phyloP scores from a whole-genome alignment of 2,329 filamentous ascomycete genomes.

The Colletotrichum musicola region DNA sequence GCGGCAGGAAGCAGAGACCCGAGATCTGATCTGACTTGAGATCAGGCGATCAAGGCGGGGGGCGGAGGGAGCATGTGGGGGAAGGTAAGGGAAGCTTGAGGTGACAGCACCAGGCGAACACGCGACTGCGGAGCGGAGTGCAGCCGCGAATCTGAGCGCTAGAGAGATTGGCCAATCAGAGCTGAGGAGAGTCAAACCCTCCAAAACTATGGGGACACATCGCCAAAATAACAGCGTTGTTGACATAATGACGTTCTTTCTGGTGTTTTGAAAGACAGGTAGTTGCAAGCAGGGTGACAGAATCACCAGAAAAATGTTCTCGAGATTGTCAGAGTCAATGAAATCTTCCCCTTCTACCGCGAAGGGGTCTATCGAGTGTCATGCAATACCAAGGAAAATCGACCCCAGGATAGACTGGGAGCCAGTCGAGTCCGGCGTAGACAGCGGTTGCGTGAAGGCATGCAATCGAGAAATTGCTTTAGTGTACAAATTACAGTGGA shows the following conservation, averaged over 20 bases:
- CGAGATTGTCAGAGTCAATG: neutral
- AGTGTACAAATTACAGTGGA: constrained; percentile 75
- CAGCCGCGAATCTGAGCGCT: constrained; percentile 4
- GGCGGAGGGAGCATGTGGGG: constrained; percentile 26
- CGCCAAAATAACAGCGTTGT: too few species aligned
- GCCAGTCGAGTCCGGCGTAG: constrained; percentile 46
- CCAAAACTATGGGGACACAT: neutral
- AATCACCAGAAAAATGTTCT: too few species aligned
- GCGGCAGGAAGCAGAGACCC: constrained; percentile 15
- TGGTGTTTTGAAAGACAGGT: too few species aligned
- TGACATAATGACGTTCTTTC: too few species aligned
- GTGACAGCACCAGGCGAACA: constrained; percentile 1
- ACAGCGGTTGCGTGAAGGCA: constrained; percentile 52
- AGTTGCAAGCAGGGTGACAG: too few species aligned
- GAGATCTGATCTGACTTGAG: constrained; percentile 34
- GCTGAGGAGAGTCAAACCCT: neutral
- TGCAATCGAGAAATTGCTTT: constrained; percentile 67
- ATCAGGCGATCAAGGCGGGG: constrained; percentile 37
- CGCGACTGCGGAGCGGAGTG: constrained; percentile 25
- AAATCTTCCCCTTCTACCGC: constrained; percentile 35
- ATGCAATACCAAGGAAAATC: constrained; percentile 38
- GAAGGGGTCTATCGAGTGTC: constrained; percentile 31
- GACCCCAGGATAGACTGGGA: constrained; percentile 38
- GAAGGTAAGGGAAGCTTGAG: constrained; percentile 13
- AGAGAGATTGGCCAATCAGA: constrained; percentile 31